Evolutionary conservation across 129 eudicot genomes (phyloP), one percentile per base, ranked within the genome.

Genomic region (Calendula officinalis): DNA sequence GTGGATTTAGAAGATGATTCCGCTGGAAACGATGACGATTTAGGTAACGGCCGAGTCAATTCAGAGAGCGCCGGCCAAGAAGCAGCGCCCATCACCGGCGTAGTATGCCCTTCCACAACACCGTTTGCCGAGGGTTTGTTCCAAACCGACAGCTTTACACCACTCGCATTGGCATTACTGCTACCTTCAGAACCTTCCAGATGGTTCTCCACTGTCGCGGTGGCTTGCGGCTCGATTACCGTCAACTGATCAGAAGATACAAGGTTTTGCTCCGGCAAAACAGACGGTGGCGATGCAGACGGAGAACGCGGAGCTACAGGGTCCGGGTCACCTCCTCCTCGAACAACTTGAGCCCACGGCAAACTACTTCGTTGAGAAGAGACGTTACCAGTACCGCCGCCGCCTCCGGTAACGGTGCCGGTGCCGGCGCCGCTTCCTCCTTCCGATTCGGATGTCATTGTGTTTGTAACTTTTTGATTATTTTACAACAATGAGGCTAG

Each of bases 41-140:
- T 83, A 11, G 73, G 33, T 6, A 57, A 34, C 12, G 78, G 56
- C 36, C 83, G 77, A 54, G 82, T 73, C 10, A 82, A 42, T 50
- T 84, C 91, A 45, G 95, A 78, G 33, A 88, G 77, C 10, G 88
- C 87, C 4, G 96, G 96, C 96, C 96, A 88, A 7, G 86, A 61
- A 13, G 51, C 71, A 12, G 80, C 85, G 1, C 86, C 91, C 86
- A 84, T 77, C 52, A 75, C 75, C 27, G 80, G 75, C 55, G 69
- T 16, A 67, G 4, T 67, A 73, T 38, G 72, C 16, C 43, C 43
- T 60, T 77, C 84, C 35, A 66, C 80, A 43, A 77, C 83, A 30
- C 77, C 88, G 32, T 75, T 78, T 12, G 72, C 82, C 54, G 58
- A 37, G 42, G 86, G 86, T 48, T 71, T 83, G 41, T 56, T 82